phyloP scores from a whole-genome alignment of 73 alveolate species.

The Stentor coeruleus region DNA sequence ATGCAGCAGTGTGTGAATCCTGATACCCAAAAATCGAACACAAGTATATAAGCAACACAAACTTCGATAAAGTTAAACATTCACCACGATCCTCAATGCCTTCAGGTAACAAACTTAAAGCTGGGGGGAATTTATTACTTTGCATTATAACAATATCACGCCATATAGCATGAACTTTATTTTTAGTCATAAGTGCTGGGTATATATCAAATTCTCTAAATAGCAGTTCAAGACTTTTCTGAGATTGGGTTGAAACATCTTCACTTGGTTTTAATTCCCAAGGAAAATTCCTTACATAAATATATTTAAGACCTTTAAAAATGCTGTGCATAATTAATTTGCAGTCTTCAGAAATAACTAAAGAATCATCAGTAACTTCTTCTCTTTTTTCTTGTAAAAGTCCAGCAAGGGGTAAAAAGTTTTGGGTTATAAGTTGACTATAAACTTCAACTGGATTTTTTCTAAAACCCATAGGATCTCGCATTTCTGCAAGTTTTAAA shows the following conservation, averaged over 20 bases:
- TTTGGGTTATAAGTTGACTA: conserved; percentile 31
- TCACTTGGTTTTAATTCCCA: not conserved
- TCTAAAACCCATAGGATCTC: conserved; percentile 7
- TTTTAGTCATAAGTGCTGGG: conserved; percentile 43
- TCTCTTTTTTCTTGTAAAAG: not conserved
- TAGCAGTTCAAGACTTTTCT: not conserved
- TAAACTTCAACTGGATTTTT: conserved; percentile 48
- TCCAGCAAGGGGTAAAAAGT: conserved; percentile 47
- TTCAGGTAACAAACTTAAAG: not conserved
- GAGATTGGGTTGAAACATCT: not conserved
- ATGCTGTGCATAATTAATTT: not conserved
- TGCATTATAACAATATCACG: conserved; percentile 17
- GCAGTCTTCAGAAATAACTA: conserved; percentile 10
- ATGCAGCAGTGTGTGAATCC: not conserved
- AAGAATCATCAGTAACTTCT: not conserved
- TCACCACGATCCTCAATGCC: not conserved
- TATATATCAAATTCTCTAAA: conserved; percentile 5
- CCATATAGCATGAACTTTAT: conserved; percentile 38
- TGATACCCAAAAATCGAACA: conserved; percentile 1
- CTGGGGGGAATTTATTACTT: not conserved
- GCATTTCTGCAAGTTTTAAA: conserved; percentile 46
- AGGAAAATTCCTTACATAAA: not conserved
- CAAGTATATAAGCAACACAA: not conserved
- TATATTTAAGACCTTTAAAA: not conserved
- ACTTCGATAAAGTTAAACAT: not conserved